A percentile compares a stretch with the other conserved stretches of the same genome.
Conservation (phyloP, 805 yeast species). For the Alloascoidea africana region DNA sequence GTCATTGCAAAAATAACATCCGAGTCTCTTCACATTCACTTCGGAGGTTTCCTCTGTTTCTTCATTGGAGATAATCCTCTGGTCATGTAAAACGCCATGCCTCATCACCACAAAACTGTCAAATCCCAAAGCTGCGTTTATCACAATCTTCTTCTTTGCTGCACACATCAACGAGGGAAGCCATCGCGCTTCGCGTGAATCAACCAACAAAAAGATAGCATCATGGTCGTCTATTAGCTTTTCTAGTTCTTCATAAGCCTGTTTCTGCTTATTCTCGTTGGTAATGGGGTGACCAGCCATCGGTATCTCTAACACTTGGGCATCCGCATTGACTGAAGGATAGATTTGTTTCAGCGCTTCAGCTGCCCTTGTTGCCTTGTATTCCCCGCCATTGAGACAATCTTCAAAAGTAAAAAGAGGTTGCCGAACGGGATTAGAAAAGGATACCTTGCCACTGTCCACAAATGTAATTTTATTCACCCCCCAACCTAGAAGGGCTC, state of each 20-base stretch:
- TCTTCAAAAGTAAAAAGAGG: slow-evolving; percentile 76
- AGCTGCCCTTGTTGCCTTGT: slow-evolving; percentile 76
- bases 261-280: slow-evolving; percentile 31
- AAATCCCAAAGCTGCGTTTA: slow-evolving; percentile 91
- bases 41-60: slow-evolving; percentile 11
- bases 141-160: slow-evolving; percentile 52
- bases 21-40: slow-evolving; percentile 30
- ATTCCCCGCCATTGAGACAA: slow-evolving; percentile 55
- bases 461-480: slow-evolving; percentile 74
- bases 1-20: slow-evolving; percentile 94
- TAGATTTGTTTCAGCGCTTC: slow-evolving; percentile 52
- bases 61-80: slow-evolving; percentile 4
- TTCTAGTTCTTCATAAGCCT: slow-evolving; percentile 37
- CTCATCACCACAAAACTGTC: slow-evolving; percentile 90
- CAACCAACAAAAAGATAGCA: slow-evolving; percentile 70
- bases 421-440: slow-evolving; percentile 91
- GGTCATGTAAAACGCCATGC: slow-evolving; percentile 43
- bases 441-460: slow-evolving; percentile 80
- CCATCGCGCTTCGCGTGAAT: slow-evolving; percentile 95
- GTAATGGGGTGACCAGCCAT: slow-evolving; percentile 90
- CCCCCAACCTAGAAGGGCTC: slow-evolving; percentile 92
- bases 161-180: slow-evolving; percentile 79
- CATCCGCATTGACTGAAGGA: slow-evolving; percentile 59
- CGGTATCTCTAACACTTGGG: slow-evolving; percentile 63
- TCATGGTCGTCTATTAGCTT: slow-evolving; percentile 54